Base-by-base conservation (phyloP, 495 filamentous ascomycete species). In the Letharia lupina region DNA sequence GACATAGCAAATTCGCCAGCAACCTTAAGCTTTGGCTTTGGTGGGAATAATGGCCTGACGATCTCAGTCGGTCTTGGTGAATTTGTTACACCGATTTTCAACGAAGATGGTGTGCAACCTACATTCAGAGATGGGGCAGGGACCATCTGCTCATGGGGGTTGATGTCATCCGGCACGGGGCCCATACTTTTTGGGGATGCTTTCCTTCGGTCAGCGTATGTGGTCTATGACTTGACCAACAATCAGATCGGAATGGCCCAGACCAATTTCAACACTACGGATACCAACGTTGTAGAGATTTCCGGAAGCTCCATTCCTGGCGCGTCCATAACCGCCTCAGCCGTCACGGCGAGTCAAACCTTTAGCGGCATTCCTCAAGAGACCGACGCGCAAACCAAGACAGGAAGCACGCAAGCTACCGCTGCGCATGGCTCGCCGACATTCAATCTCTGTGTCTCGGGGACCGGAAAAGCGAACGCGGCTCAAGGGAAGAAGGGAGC, bases 161-260 rank as follows among this genome's bases (percentile, higher is more conserved):
- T 96, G 66, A 76, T 79, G 20, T 82, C 85, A 20, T 82, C 85
- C 12, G 84, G 83, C 15, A 68, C 75, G 18, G 83, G 83, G 54
- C 84, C 84, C 20, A 83, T 82, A 50, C 86, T 95, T 4, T 77
- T 96, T 33, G 92, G 92, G 35, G 92, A 96, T 72, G 91, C 91
- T 0, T 96, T 96, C 78, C 81, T 96, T n/a, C 81, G 92, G 44
- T 87, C 87, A 45, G 91, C 92, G 0, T 96, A 96, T 70, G 85
- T 94, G 10, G 91, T 96, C 6, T 96, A 91, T 70, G 90, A 96
- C 70, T 78, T 96, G 48, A 82, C 81, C 18, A 93, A 91, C 73
- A 89, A 93, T 75, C 80, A 90, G 76, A 90, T 96, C 67, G 85
- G 83, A 28, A 77, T 96, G 61, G 92, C 90, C 5, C 86, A 89